Percentiles rank a stretch among this genome's conserved stretches.
Evolutionary conservation across 345 rosid genomes (phyloP).

Genomic region (Jatropha curcas): DNA sequence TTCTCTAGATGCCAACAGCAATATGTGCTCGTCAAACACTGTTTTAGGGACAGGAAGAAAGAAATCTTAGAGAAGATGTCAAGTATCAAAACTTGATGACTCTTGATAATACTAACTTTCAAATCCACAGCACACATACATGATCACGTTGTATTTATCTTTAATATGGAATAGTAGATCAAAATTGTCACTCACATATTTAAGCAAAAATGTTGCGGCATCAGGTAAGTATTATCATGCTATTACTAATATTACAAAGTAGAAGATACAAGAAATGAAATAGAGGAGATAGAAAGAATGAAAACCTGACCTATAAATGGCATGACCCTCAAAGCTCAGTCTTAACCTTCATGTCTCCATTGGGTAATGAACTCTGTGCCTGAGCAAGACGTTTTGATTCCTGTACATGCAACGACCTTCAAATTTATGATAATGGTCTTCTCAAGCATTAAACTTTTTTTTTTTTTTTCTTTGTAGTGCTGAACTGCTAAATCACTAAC

Average conservation of each 20-base stretch:
- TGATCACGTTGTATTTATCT: too few relatives aligned
- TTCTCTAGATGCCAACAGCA: neutral
- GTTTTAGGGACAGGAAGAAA: neutral
- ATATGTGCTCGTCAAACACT: neutral
- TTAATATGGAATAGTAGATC: neutral
- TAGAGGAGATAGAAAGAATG: neutral
- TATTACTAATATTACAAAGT: neutral
- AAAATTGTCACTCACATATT: neutral
- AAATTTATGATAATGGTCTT: neutral
- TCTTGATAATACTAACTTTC: neutral
- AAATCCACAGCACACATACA: neutral
- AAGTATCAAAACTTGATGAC: neutral
- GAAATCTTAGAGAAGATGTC: neutral
- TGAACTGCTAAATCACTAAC: neutral
- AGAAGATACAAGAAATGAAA: neutral
- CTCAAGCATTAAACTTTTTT: too few relatives aligned
- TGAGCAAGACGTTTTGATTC: constrained; percentile 77
- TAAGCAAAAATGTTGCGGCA: neutral
- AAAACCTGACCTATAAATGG: neutral
- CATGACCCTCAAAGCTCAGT: constrained; percentile 42
- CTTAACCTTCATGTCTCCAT: constrained; percentile 85
- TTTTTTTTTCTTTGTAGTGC: too few relatives aligned
- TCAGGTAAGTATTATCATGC: neutral
- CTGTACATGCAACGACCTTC: constrained; percentile 36
- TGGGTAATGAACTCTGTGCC: constrained; percentile 68